Evolutionary conservation across 352 stramenopile genomes (phyloP), one percentile per base, ranked within the genome.

Genomic region (Pythium myriotylum): DNA sequence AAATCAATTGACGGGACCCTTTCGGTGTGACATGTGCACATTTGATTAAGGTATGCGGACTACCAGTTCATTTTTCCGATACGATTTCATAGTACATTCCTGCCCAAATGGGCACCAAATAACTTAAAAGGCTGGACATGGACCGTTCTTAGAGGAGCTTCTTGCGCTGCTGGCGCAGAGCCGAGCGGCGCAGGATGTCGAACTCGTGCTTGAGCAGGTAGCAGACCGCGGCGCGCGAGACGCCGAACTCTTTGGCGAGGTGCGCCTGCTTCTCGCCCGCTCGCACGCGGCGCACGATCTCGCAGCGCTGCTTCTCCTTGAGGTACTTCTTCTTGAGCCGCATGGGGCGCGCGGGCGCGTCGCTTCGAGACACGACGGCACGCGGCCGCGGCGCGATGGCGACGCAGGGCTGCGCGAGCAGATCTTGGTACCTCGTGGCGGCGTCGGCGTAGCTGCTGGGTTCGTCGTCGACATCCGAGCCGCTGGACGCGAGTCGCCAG

Each of bases 251-350:
- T 59, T 88, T 88, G 47, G 79, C 79, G 26, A 88, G 58, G 54
- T 86, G 72, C 6, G 79, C 72, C 51, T 88, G 79, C 63, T 84
- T 86, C 62, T 86, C 79, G 13, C 79, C 79, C 8, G 64, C 68
- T n/a, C 67, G 70, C 57, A 86, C 73, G 40, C 79, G 76, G 26
- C 73, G 75, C 62, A 88, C 73, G 53, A 88, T 88, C 65, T 86
- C 77, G 56, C 73, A 84, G 47, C 79, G 79, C 58, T 88, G 75
- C 37, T 59, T 62, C 51, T 88, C 79, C 66, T 85, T 84, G 13
- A 88, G 67, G 67, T 88, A 88, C 70, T 85, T 87, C 69, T 87
- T 87, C 76, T 85, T 85, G 12, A 62, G 62, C 55, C 78, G 78
- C 12, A 65, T 64, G 33, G 62, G 67, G 55, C 82, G 68, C 39